Percentiles rank a stretch among this genome's conserved stretches.
Evolutionary conservation across 345 rosid genomes (phyloP).

Genomic region (Excoecaria agallocha): DNA sequence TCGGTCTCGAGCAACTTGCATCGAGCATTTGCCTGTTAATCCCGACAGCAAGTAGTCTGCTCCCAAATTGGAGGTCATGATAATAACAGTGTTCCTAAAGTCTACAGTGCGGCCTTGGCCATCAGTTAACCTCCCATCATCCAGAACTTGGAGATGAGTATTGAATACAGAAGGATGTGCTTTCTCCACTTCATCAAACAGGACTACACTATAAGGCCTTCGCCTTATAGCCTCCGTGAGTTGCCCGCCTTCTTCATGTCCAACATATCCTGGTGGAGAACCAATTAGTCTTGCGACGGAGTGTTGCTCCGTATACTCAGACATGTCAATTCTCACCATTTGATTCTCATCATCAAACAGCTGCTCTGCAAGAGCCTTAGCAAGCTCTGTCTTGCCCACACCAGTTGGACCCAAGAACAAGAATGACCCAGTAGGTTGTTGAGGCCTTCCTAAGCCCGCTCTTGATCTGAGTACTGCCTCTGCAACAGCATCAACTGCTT

Average conservation of each 20-base stretch:
- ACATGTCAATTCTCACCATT: conserved; percentile 78
- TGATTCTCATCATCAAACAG: conserved; percentile 82
- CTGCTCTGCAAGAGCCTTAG: conserved; percentile 93
- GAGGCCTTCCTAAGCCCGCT: conserved; percentile 91
- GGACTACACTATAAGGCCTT: conserved; percentile 73
- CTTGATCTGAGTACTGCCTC: conserved; percentile 84
- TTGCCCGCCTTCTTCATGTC: conserved; percentile 97
- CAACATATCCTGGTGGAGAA: conserved; percentile 90
- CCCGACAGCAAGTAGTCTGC: conserved; percentile 83
- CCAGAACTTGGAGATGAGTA: conserved; percentile 88
- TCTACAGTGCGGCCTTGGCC: conserved; percentile 94
- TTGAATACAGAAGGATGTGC: conserved; percentile 88
- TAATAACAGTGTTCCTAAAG: conserved; percentile 72
- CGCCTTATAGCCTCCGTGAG: conserved; percentile 90
- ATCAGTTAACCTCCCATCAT: conserved; percentile 84
- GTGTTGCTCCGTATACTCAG: conserved; percentile 88
- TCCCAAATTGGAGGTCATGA: conserved; percentile 95
- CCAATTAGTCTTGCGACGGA: conserved; percentile 78
- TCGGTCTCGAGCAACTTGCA: conserved; percentile 76
- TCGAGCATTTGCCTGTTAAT: conserved; percentile 59
- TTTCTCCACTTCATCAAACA: conserved; percentile 93
- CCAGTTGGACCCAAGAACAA: conserved; percentile 90
- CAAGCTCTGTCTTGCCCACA: conserved; percentile 89
- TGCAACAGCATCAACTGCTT: conserved; percentile 72
- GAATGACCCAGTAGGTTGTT: conserved; percentile 94